phyloP scores from a whole-genome alignment of 2,329 filamentous ascomycete genomes.

The Neonectria neomacrospora region DNA sequence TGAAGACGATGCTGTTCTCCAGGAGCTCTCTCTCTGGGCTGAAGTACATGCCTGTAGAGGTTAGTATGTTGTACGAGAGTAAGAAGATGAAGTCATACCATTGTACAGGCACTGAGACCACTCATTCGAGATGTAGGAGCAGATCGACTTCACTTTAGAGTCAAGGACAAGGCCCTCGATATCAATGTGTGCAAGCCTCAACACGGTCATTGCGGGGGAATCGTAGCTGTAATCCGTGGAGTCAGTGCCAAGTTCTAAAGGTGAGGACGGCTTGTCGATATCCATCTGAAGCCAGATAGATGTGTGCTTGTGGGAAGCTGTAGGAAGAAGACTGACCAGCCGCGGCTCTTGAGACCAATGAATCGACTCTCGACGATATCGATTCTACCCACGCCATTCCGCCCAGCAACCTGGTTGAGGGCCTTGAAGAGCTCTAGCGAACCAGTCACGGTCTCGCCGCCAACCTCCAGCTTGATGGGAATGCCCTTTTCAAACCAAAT shows the following conservation, averaged over 20 bases:
- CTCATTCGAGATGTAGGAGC: conserved; percentile 60
- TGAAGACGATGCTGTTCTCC: conserved; percentile 68
- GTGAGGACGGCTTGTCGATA: neutral
- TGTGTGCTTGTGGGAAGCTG: conserved; percentile 45
- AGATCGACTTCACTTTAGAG: conserved; percentile 61
- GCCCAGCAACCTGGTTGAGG: conserved; percentile 71
- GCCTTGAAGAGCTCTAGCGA: conserved; percentile 73
- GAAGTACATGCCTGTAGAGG: conserved; percentile 56
- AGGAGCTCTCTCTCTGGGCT: conserved; percentile 61
- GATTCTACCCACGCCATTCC: conserved; percentile 74
- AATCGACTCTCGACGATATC: conserved; percentile 61
- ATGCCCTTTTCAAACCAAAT: conserved; percentile 75
- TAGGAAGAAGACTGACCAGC: conserved; percentile 61
- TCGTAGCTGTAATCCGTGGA: conserved; percentile 51
- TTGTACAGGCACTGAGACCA: conserved; percentile 60
- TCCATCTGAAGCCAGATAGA: neutral
- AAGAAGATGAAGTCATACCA: conserved; percentile 38
- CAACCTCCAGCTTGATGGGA: conserved; percentile 69
- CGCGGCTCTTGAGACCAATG: conserved; percentile 52
- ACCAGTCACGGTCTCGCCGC: conserved; percentile 68
- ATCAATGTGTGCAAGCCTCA: conserved; percentile 51
- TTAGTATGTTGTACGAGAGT: neutral
- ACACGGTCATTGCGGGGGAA: conserved; percentile 34
- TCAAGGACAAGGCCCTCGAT: conserved; percentile 68
- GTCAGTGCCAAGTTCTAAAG: neutral